Evolutionary conservation across 2,329 filamentous ascomycete species (phyloP).

Genomic region (Curvularia lunata): DNA sequence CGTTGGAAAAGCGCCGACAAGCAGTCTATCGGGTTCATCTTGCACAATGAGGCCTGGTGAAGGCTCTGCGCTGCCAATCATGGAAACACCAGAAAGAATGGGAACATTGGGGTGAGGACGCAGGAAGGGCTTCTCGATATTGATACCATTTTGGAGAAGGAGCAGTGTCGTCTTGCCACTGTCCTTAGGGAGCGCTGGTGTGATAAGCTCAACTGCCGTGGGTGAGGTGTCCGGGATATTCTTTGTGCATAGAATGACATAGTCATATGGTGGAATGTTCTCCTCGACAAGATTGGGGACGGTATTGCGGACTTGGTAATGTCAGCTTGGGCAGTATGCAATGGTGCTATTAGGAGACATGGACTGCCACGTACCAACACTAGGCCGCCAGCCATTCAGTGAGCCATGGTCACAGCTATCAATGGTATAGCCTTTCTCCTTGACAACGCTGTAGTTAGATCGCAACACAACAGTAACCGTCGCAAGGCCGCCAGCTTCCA

Average conservation of each 20-base stretch:
- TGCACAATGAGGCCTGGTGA: slow-evolving; percentile 59
- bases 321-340: not conserved
- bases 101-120: slow-evolving; percentile 59
- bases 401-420: slow-evolving; percentile 62
- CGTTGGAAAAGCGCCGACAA: slow-evolving; percentile 59
- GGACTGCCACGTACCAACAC: slow-evolving; percentile 41
- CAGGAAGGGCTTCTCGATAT: slow-evolving; percentile 64
- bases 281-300: slow-evolving; percentile 56
- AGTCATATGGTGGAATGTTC: slow-evolving; percentile 56
- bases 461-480: slow-evolving; percentile 62
- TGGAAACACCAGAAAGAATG: slow-evolving; percentile 60
- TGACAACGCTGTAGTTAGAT: slow-evolving; percentile 61
- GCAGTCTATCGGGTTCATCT: slow-evolving; percentile 58
- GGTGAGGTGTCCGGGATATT: slow-evolving; percentile 63
- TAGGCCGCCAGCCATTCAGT: slow-evolving; percentile 58
- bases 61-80: slow-evolving; percentile 60
- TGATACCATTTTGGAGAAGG: slow-evolving; percentile 68
- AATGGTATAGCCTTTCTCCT: slow-evolving; percentile 59
- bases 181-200: slow-evolving; percentile 58
- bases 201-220: slow-evolving; percentile 56
- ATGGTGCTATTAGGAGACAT: not conserved
- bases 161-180: slow-evolving; percentile 60
- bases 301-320: slow-evolving; percentile 53
- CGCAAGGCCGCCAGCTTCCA: slow-evolving; percentile 60
- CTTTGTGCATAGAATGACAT: slow-evolving; percentile 64